phyloP scores from a whole-genome alignment of 371 early-diverging fungal species.

The Mortierella sp. region DNA sequence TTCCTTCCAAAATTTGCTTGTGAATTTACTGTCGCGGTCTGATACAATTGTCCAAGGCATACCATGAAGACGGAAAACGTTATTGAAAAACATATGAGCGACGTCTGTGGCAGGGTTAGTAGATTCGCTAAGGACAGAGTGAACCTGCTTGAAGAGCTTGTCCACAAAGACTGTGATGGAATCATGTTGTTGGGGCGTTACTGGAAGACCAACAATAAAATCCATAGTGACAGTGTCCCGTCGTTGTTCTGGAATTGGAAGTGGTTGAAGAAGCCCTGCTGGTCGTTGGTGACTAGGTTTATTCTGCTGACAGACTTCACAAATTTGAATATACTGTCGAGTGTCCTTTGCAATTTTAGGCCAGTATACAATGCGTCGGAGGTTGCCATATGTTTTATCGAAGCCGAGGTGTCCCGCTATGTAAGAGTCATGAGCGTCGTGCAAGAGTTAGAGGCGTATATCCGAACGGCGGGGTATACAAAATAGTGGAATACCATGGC shows the following conservation, averaged over 20 bases:
- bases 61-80: conserved; percentile 38
- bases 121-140: conserved; percentile 16
- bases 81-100: conserved; percentile 22
- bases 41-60: conserved; percentile 28
- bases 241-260: conserved; percentile 25
- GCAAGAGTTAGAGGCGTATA: background rate
- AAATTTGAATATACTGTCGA: conserved; percentile 55
- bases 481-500: too few species aligned
- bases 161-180: conserved; percentile 63
- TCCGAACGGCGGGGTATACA: too few species aligned
- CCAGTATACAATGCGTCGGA: conserved; percentile 60
- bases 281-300: conserved; percentile 47
- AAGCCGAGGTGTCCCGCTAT: conserved; percentile 25
- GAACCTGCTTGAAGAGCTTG: conserved; percentile 59
- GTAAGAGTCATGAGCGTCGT: background rate
- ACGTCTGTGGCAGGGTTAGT: conserved; percentile 22
- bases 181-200: conserved; percentile 30
- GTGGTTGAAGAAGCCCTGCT: conserved; percentile 58
- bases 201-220: conserved; percentile 30
- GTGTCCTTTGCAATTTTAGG: conserved; percentile 58
- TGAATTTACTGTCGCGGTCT: conserved; percentile 16
- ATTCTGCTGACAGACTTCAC: conserved; percentile 58
- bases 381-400: conserved; percentile 58
- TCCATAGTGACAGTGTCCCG: conserved; percentile 42
- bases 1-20: conserved; percentile 13